Evolutionary conservation across 2,329 filamentous ascomycete species (phyloP), one percentile per base, ranked within the genome.

Genomic region (Fusarium sororula): DNA sequence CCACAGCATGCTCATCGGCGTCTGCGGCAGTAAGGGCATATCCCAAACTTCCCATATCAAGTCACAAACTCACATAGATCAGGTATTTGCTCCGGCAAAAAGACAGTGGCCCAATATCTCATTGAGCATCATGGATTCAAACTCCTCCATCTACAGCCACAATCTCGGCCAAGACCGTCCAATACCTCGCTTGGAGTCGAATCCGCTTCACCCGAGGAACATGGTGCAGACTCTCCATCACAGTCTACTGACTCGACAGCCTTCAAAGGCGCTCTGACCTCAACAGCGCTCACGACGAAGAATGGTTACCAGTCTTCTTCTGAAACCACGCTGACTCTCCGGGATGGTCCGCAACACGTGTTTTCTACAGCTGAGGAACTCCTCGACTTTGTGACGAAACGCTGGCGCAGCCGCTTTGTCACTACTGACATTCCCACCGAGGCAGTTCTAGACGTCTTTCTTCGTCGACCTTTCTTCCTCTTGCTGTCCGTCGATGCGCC

Each of bases 31-130:
- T 92, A 86, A 80, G 83, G 72, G 18, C 9, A 37, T 53, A 48
- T 28, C 50, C 22, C 41, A 50, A 42, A 20, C 30, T 60, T 61
- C 51, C 22, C 30, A 63, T 17, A 22, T 41, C 32, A 60, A 54
- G 9, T 56, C 58, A 35, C 39, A 53, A 47, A 68, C 73, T 75
- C 63, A 73, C 64, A 58, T 28, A 54, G 44, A 28, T 30, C 79
- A 96, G 95, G 94, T 79, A 96, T 98, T 78, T 98, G 95, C 85
- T 92, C 96, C 55, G 96, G 96, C 79, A 98, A 98, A 85, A 92
- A 91, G 80, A 94, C 94, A 15, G 94, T 98, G 74, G 95, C 95
- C 66, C 90, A 94, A 62, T 98, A 97, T 81, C 90, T 99, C 14
- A 90, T 95, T 73, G 89, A 95, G 73, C 90, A 95, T 74, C 93